A percentile compares a stretch with the other conserved stretches of the same genome.
Evolutionary conservation across 148 eudicot species (phyloP).

Genomic region (Euryodendron excelsum): DNA sequence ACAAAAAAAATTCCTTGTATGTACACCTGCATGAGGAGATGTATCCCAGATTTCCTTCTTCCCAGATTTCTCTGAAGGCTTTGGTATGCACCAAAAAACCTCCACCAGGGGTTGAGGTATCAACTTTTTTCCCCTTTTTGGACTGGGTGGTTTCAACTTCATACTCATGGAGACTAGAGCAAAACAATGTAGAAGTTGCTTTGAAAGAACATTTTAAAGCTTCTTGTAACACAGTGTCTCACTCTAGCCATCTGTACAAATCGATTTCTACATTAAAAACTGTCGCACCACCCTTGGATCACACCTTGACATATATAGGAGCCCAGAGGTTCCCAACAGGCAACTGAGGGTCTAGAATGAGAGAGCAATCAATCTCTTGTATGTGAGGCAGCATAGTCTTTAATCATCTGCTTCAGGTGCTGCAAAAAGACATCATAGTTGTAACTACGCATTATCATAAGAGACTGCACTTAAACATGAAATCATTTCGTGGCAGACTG

Average conservation of each 20-base stretch:
- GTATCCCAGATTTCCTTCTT: background rate
- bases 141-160: background rate
- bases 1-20: background rate
- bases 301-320: background rate
- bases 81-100: background rate
- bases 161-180: background rate
- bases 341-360: background rate
- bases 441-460: background rate
- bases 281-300: background rate
- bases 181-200: conserved; percentile 1
- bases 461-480: background rate
- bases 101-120: background rate
- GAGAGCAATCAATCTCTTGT: conserved; percentile 35
- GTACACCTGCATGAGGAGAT: conserved; percentile 1
- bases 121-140: background rate
- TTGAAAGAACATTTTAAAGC: conserved; percentile 7
- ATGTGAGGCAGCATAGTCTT: conserved; percentile 51
- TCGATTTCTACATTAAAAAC: background rate
- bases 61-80: background rate
- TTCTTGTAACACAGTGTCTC: background rate
- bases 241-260: background rate
- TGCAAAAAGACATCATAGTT: conserved; percentile 29
- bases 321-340: background rate
- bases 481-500: background rate
- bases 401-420: conserved; percentile 81